Evolutionary conservation across 2,329 filamentous ascomycete species (phyloP), one percentile per base, ranked within the genome.

Genomic region (Diplodia mutila): DNA sequence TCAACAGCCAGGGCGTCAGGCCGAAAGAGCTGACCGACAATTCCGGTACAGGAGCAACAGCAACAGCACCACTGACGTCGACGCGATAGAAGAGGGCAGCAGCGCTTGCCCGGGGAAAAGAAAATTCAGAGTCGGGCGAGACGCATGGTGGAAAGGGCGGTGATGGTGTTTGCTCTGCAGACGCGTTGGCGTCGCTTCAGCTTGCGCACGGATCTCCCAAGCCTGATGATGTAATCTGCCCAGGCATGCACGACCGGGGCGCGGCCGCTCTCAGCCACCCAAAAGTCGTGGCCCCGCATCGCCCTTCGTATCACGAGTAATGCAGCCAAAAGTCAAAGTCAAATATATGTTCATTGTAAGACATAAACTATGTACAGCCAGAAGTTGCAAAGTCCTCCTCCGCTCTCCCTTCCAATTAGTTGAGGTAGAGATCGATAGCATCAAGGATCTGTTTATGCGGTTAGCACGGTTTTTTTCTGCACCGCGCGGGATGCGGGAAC

Each of bases 401-500:
- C 21, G 21, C 16, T 9, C 61, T 46, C 25, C 25, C 3, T 34
- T 11, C 9, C 34, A 1, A 21, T 54, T 29, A 65, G 49, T 65
- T 65, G 61, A 54, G 49, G 51, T 53, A 53, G 12, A 63, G 59
- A 42, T 63, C 59, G n/a, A 63, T 34, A 12, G 59, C 59, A 37
- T 63, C 59, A 1, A 63, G 46, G 59, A 63, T 51, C 59, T 63
- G 59, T 52, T 25, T 14, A 29, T 25, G 23, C 14, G 3, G 59
- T 63, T 51, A 63, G 59, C 21, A 18, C 46, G 16, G 29, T 9
- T 4, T n/a, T 23, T 29, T 16, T 9, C 16, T 21, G 23, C 21
- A 16, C 7, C 12, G 59, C 29, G 21, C 4, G 64, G 21, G 8
- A 75, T 77, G 34, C 78, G 76, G 2, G 79, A 78, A 5, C 83